Evolutionary conservation across 129 eudicot genomes (phyloP).

Genomic region (Artemisia tridentata): DNA sequence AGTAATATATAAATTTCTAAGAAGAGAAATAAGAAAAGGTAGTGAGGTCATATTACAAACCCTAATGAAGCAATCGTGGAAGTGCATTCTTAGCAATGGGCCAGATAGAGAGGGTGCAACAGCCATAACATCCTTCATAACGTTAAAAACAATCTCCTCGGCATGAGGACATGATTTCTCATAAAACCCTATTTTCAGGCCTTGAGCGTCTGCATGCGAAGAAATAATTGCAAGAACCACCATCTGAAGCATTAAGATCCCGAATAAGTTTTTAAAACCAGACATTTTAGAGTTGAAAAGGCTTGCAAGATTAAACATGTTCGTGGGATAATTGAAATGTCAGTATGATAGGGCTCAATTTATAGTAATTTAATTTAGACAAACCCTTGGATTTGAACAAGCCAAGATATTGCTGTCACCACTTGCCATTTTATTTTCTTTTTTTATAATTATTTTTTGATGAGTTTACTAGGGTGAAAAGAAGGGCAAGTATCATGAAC

Average conservation of each 20-base stretch:
- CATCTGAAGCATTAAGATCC: constrained; percentile 19
- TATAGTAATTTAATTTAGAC: too few relatives aligned
- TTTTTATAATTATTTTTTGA: too few relatives aligned
- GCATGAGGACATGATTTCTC: constrained; percentile 52
- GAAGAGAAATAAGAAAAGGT: too few relatives aligned
- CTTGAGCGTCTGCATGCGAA: constrained; percentile 32
- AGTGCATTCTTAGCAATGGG: constrained; percentile 63
- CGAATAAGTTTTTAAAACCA: constrained; percentile 6
- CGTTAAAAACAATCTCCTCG: constrained; percentile 34
- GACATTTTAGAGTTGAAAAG: constrained; percentile 1
- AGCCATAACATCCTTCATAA: constrained; percentile 37
- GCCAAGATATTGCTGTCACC: too few relatives aligned
- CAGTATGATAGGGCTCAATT: too few relatives aligned
- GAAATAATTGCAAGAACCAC: constrained; percentile 18
- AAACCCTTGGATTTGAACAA: too few relatives aligned
- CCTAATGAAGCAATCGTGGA: constrained; percentile 71
- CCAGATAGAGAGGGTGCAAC: constrained; percentile 58
- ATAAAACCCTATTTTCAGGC: constrained; percentile 56
- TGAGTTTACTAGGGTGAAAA: too few relatives aligned
- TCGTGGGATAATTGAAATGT: too few relatives aligned
- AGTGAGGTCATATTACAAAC: constrained; percentile 24
- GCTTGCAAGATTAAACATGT: too few relatives aligned
- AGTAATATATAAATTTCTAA: background rate
- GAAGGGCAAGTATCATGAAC: too few relatives aligned
- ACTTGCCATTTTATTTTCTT: too few relatives aligned